phyloP scores from a whole-genome alignment of 345 rosid species.

The Combretum micranthum region DNA sequence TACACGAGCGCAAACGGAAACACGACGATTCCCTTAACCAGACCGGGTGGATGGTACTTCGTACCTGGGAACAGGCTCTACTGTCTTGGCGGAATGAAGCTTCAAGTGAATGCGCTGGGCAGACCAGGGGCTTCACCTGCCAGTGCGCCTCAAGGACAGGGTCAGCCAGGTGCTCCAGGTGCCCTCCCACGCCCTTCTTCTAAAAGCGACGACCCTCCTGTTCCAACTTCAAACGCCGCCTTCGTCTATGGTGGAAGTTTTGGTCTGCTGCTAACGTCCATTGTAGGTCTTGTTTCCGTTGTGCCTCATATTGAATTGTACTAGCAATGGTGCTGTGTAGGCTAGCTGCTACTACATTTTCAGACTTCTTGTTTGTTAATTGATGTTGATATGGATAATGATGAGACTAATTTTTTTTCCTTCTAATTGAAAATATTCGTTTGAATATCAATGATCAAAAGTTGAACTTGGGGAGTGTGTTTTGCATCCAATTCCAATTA shows the following conservation, averaged over 20 bases:
- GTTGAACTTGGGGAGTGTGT: too few species aligned
- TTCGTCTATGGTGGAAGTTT: background rate
- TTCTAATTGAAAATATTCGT: too few species aligned
- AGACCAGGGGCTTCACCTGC: slow-evolving; percentile 34
- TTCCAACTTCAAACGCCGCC: slow-evolving; percentile 34
- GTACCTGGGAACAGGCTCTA: slow-evolving; percentile 52
- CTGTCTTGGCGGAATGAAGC: slow-evolving; percentile 88
- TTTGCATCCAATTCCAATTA: too few species aligned
- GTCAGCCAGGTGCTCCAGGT: slow-evolving; percentile 16
- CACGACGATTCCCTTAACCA: slow-evolving; percentile 56
- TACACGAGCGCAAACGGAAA: slow-evolving; percentile 71
- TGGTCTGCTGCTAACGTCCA: too few species aligned
- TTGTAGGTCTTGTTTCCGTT: background rate
- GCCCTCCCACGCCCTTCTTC: slow-evolving; percentile 30
- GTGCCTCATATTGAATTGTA: too few species aligned
- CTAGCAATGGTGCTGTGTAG: too few species aligned
- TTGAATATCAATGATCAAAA: too few species aligned
- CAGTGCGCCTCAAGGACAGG: slow-evolving; percentile 32
- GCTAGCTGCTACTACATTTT: too few species aligned
- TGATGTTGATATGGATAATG: too few species aligned
- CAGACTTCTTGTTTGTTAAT: too few species aligned
- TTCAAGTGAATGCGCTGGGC: slow-evolving; percentile 39
- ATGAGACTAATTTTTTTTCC: too few species aligned
- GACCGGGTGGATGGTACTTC: slow-evolving; percentile 56
- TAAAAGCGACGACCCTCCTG: slow-evolving; percentile 43